Conservation (phyloP, 805 yeast species). For the Pichia deserticola region DNA sequence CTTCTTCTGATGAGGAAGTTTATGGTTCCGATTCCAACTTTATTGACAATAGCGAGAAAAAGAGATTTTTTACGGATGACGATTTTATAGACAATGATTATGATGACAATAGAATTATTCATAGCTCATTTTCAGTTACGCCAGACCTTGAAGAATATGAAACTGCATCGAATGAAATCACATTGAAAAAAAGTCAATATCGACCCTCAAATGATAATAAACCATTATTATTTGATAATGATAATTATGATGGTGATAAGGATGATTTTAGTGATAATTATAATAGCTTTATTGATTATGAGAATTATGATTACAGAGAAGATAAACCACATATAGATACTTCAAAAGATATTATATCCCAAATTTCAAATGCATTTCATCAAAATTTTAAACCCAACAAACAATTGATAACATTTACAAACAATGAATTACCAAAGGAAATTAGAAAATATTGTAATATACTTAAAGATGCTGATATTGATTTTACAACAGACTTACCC, state of each 20-base stretch:
- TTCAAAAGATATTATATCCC: background rate
- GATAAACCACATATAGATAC: background rate
- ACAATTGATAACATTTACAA: background rate
- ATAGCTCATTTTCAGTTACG: too few species aligned
- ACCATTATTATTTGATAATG: too few species aligned
- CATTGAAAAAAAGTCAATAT: too few species aligned
- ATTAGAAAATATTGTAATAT: slow-evolving; percentile 9
- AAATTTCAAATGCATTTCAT: background rate
- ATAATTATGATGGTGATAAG: too few species aligned
- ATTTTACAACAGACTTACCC: slow-evolving; percentile 48
- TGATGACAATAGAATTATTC: background rate
- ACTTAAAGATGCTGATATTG: slow-evolving; percentile 38
- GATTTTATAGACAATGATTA: background rate
- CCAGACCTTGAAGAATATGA: too few species aligned
- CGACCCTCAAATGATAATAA: too few species aligned
- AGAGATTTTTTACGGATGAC: too few species aligned
- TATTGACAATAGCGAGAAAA: too few species aligned
- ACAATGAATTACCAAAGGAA: background rate
- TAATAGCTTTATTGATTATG: too few species aligned
- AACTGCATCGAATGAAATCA: too few species aligned
- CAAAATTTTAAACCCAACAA: background rate
- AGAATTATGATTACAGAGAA: background rate
- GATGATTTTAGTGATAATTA: too few species aligned
- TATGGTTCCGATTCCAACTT: background rate
- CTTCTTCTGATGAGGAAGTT: slow-evolving; percentile 4